These are phyloP conservation scores for Didymella lethalis DNA, from an alignment of 2,329 filamentous ascomycete species.

Conservation along the genomic window DNA sequence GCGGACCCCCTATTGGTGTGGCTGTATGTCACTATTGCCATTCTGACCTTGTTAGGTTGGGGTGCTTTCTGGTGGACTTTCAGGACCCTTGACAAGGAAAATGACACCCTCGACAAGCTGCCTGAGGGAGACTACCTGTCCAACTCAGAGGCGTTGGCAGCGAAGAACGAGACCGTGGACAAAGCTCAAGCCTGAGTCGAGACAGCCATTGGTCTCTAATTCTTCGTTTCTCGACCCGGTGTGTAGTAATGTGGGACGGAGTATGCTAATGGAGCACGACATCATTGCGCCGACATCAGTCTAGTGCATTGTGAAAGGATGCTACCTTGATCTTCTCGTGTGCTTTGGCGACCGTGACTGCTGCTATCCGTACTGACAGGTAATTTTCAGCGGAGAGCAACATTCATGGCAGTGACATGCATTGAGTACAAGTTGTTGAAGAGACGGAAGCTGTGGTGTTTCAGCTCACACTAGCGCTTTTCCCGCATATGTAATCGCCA, in stretches of 20 bases:
- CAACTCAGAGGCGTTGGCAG: constrained; percentile 23
- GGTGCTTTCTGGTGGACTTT: constrained; percentile 42
- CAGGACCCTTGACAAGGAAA: constrained; percentile 38
- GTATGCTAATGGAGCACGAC: background rate
- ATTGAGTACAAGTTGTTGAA: background rate
- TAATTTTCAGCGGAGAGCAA: background rate
- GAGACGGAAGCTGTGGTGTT: background rate
- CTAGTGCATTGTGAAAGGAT: background rate
- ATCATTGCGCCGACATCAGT: background rate
- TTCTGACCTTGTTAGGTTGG: constrained; percentile 43
- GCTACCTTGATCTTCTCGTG: background rate
- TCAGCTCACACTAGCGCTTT: background rate
- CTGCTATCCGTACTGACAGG: background rate
- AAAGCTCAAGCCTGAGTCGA: constrained; percentile 1
- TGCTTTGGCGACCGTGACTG: background rate
- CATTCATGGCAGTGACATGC: background rate
- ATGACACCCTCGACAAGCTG: constrained; percentile 45
- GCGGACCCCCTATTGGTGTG: constrained; percentile 35
- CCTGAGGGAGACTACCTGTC: constrained; percentile 36
- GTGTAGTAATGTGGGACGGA: background rate
- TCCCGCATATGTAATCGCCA: background rate
- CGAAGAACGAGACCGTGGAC: constrained; percentile 22
- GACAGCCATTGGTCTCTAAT: background rate
- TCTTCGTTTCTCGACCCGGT: background rate
- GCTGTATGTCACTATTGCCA: constrained; percentile 42